A percentile compares a stretch with the other conserved stretches of the same genome.
Evolutionary conservation across 768 basidiomycete genomes (phyloP).

Genomic region (Hygrophorus pudorinus): DNA sequence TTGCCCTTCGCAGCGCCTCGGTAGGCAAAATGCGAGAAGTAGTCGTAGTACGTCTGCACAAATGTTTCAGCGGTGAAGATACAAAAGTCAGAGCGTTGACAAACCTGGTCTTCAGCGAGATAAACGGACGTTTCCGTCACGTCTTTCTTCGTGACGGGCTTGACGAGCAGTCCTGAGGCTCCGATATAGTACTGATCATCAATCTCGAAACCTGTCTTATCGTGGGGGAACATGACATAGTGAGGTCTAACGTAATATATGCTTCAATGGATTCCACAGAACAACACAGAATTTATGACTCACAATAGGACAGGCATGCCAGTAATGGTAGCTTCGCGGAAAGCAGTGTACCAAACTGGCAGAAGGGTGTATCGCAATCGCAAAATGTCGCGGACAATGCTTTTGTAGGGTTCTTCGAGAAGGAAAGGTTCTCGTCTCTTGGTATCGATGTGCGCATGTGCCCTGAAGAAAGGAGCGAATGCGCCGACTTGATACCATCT

Average conservation of each 20-base stretch:
- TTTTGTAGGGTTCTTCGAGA: constrained; percentile 81
- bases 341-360: constrained; percentile 96
- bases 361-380: constrained; percentile 79
- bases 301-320: constrained; percentile 82
- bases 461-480: constrained; percentile 96
- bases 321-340: constrained; percentile 74
- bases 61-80: neutral
- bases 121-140: constrained; percentile 66
- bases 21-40: constrained; percentile 65
- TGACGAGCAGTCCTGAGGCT: constrained; percentile 78
- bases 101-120: constrained; percentile 76
- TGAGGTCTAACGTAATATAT: constrained; percentile 61
- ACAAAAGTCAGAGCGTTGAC: neutral
- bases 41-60: constrained; percentile 84
- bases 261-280: neutral
- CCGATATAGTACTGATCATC: constrained; percentile 96
- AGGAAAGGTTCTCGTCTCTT: constrained; percentile 96
- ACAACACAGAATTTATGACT: constrained; percentile 9
- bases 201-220: constrained; percentile 73
- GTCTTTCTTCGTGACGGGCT: constrained; percentile 76
- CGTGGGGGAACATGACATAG: constrained; percentile 87
- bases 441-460: constrained; percentile 96
- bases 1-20: constrained; percentile 58
- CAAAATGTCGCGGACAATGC: constrained; percentile 68
- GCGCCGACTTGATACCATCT: constrained; percentile 96